Evolutionary conservation across 352 stramenopile species (phyloP).

Genomic region (Detonula confervacea): DNA sequence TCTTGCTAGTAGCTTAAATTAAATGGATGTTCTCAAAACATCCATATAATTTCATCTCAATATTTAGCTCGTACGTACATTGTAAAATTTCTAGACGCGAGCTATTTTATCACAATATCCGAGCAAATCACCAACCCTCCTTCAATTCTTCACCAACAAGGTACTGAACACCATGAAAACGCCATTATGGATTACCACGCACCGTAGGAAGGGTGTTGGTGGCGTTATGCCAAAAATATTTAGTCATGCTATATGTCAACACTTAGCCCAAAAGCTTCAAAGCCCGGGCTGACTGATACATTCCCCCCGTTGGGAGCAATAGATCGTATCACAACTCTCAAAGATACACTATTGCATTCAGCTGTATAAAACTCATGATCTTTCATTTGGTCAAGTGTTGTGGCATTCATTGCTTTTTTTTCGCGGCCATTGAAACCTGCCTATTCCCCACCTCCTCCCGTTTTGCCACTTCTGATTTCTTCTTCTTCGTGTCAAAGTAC

Average conservation of each 20-base stretch:
- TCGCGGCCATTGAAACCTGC: not conserved
- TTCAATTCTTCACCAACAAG: too few species aligned
- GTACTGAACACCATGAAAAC: too few species aligned
- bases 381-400: constrained; percentile 5
- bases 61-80: too few species aligned
- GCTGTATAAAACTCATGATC: not conserved
- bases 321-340: constrained; percentile 15
- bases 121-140: too few species aligned
- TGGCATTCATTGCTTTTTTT: constrained; percentile 5
- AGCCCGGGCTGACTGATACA: constrained; percentile 7
- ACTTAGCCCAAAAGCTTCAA: constrained; percentile 3
- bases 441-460: not conserved
- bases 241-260: not conserved
- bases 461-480: constrained; percentile 16
- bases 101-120: too few species aligned
- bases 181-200: too few species aligned
- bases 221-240: too few species aligned
- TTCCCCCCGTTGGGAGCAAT: not conserved
- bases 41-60: too few species aligned
- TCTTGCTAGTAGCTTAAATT: too few species aligned
- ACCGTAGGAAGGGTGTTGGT: too few species aligned
- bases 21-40: too few species aligned
- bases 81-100: too few species aligned
- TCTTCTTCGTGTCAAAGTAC: constrained; percentile 10
- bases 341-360: constrained; percentile 1